Conservation (phyloP, 2,329 filamentous ascomycete genomes). For the Pseudogymnoascus sp. region DNA sequence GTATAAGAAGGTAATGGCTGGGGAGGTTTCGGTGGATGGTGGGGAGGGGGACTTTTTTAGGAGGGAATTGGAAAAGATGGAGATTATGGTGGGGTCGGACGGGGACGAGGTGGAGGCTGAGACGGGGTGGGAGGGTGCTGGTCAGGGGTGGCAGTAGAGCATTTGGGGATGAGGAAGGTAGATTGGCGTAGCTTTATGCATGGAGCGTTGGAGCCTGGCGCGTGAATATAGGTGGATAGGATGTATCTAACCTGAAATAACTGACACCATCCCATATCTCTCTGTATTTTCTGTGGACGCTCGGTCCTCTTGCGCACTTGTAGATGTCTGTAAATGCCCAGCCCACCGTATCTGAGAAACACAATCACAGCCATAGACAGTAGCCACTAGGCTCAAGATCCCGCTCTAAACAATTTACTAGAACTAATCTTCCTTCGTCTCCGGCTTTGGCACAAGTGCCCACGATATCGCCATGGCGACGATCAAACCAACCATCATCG, state of each 20-base stretch:
- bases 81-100: neutral
- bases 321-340: neutral
- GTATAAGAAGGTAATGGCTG: constrained; percentile 72
- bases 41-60: constrained; percentile 76
- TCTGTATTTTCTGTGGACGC: neutral
- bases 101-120: constrained; percentile 17
- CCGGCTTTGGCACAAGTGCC: constrained; percentile 34
- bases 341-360: neutral
- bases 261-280: neutral
- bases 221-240: neutral
- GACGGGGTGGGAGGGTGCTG: constrained; percentile 20
- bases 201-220: neutral
- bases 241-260: neutral
- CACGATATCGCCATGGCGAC: constrained; percentile 40
- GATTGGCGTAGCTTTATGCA: neutral
- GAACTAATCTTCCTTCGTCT: constrained; percentile 1
- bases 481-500: constrained; percentile 42
- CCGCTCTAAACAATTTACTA: neutral
- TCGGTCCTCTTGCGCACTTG: neutral
- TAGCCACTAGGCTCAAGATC: neutral
- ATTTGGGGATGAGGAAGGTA: neutral
- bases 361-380: neutral
- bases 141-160: constrained; percentile 3
- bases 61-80: constrained; percentile 65
- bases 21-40: constrained; percentile 46